Conservation (phyloP, 768 basidiomycete species). For the Lentinula aciculospora region DNA sequence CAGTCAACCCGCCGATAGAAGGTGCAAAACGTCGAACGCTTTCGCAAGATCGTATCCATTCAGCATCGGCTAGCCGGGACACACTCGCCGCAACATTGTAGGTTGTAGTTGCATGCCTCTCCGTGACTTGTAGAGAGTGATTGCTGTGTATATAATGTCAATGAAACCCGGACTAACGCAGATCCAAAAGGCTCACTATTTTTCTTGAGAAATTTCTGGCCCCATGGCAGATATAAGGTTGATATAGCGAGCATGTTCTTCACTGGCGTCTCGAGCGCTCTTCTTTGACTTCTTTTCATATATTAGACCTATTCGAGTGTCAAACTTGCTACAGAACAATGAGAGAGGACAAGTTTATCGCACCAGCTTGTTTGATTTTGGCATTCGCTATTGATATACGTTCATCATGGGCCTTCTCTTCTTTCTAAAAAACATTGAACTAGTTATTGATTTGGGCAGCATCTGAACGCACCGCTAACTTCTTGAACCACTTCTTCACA, state of each 20-base stretch:
- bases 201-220: slow-evolving; percentile 76
- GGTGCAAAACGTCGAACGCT: slow-evolving; percentile 63
- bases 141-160: slow-evolving; percentile 40
- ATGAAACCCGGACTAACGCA: not conserved
- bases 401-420: slow-evolving; percentile 75
- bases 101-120: slow-evolving; percentile 53
- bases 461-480: slow-evolving; percentile 53
- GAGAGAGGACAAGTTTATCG: slow-evolving; percentile 1
- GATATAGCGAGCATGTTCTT: slow-evolving; percentile 77
- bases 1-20: slow-evolving; percentile 61
- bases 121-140: slow-evolving; percentile 56
- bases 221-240: slow-evolving; percentile 66
- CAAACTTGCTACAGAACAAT: not conserved
- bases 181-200: slow-evolving; percentile 49
- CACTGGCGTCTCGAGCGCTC: slow-evolving; percentile 55
- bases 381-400: slow-evolving; percentile 59
- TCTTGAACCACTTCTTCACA: slow-evolving; percentile 86
- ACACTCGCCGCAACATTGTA: slow-evolving; percentile 60
- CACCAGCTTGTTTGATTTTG: slow-evolving; percentile 75
- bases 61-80: slow-evolving; percentile 69
- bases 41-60: slow-evolving; percentile 73
- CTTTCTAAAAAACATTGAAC: slow-evolving; percentile 46
- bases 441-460: not conserved
- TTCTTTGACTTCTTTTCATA: slow-evolving; percentile 83
- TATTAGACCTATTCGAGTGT: slow-evolving; percentile 42